Evolutionary conservation across 2,329 filamentous ascomycete genomes (phyloP), one percentile per base, ranked within the genome.

Genomic region (Calonectria crousiana): DNA sequence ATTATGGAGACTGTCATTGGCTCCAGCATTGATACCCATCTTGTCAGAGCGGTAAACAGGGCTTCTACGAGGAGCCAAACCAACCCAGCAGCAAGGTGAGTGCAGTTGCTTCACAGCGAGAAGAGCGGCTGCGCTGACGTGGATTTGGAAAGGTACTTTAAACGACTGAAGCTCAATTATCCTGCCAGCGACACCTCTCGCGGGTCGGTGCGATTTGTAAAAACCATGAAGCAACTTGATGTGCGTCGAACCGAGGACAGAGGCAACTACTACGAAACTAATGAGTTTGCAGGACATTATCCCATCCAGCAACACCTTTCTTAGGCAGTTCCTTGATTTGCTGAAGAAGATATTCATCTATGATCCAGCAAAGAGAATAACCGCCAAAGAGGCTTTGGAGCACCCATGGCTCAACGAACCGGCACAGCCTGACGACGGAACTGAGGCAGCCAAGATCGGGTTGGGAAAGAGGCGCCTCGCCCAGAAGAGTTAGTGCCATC

Each of bases 1-100:
- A 94, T 94, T 92, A 94, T 94, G 92, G 92, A 93, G 79, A 90
- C 90, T 38, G 92, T 94, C 10, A 90, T 92, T 71, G 90, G 90
- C 65, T 84, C 85, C n/a, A 87, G 89, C 65, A 90, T 94, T 66
- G 92, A 93, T 75, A 84, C 85, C 0, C 47, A 16, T 65, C 75
- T 62, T 23, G 56, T 62, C 16, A 28, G 56, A 16, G 56, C 56
- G 1, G 56, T 62, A 26, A 62, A 41, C 23, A 28, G 34, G 16
- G 34, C 56, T 6, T 41, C 34, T 20, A 62, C 56, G 18, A 62
- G 23, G 41, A 62, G 56, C 34, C 56, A 62, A 8, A 62, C 36
- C 2, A 62, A 62, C 16, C 56, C 56, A 10, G 56, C 56, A 6
- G 34, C 56, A 26, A 62, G 56, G 56, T 41, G 23, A 62, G 56